These are phyloP conservation scores for Strigomonas culicis DNA, from an alignment of 208 protist genomes.

Conservation along the genomic window DNA sequence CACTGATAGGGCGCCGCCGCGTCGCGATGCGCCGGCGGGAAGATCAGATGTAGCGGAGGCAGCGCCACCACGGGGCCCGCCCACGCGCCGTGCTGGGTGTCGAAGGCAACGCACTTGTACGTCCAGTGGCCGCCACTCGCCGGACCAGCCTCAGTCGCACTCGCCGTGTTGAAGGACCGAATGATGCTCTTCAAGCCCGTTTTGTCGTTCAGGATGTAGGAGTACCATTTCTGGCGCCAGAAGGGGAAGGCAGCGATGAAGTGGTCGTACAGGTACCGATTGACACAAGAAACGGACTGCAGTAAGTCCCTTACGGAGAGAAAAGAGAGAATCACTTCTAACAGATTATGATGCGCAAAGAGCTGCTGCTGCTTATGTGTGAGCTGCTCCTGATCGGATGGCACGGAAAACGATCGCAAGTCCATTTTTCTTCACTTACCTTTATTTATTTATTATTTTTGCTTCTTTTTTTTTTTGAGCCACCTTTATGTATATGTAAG, in stretches of 20 bases:
- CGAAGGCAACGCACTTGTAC: neutral
- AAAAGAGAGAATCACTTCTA: neutral
- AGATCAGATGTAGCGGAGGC: neutral
- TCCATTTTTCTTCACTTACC: too few relatives aligned
- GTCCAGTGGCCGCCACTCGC: neutral
- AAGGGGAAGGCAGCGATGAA: too few relatives aligned
- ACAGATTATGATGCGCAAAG: neutral
- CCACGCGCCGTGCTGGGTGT: too few relatives aligned
- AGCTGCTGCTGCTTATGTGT: neutral
- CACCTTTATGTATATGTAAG: too few relatives aligned
- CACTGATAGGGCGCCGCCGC: neutral
- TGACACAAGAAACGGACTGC: neutral
- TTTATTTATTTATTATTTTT: too few relatives aligned
- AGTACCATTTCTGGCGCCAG: too few relatives aligned
- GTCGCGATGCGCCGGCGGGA: too few relatives aligned
- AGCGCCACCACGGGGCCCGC: neutral
- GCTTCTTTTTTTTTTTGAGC: too few relatives aligned
- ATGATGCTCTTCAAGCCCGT: too few relatives aligned
- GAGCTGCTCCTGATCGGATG: neutral
- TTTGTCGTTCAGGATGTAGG: too few relatives aligned
- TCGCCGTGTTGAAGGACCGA: neutral
- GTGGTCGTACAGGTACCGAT: too few relatives aligned
- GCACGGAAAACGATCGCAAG: too few relatives aligned
- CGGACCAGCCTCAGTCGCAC: neutral
- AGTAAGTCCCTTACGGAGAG: conserved; percentile 1